phyloP scores from a whole-genome alignment of 2,329 filamentous ascomycete genomes.

The Hypoxylon sp. region DNA sequence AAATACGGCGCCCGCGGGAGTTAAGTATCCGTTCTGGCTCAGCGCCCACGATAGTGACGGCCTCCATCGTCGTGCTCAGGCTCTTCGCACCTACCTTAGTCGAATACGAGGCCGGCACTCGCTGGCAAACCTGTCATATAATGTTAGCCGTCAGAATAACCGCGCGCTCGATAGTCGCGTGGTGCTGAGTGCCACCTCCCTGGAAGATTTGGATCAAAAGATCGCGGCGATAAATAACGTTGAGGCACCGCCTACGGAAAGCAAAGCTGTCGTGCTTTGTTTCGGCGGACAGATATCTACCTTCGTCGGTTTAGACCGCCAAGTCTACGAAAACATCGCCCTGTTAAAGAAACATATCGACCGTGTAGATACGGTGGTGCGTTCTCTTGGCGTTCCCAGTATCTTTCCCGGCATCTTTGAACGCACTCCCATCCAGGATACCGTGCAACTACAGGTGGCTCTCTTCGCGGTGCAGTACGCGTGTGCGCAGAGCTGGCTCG shows the following conservation, averaged over 20 bases:
- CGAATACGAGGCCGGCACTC: slow-evolving; percentile 20
- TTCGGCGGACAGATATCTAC: slow-evolving; percentile 50
- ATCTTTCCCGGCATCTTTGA: slow-evolving; percentile 20
- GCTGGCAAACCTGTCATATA: slow-evolving; percentile 50
- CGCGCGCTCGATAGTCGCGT: slow-evolving; percentile 31
- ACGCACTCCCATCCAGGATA: slow-evolving; percentile 31
- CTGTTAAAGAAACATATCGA: slow-evolving; percentile 30
- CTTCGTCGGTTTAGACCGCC: slow-evolving; percentile 46
- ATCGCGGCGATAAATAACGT: not conserved
- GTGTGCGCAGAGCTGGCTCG: slow-evolving; percentile 52
- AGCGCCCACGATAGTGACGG: slow-evolving; percentile 35
- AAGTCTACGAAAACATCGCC: slow-evolving; percentile 1
- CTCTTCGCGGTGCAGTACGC: slow-evolving; percentile 46
- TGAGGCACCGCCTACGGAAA: slow-evolving; percentile 10
- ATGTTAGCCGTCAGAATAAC: slow-evolving; percentile 49
- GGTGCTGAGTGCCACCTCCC: slow-evolving; percentile 10
- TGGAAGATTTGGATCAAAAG: not conserved
- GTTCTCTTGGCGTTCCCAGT: slow-evolving; percentile 32
- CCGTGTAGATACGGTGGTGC: slow-evolving; percentile 21
- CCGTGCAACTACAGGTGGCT: slow-evolving; percentile 27
- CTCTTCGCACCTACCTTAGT: slow-evolving; percentile 31
- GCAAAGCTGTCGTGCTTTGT: slow-evolving; percentile 49
- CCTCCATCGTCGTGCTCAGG: slow-evolving; percentile 16
- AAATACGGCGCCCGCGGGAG: slow-evolving; percentile 4
- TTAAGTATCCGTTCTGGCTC: slow-evolving; percentile 24